A percentile compares a stretch with the other conserved stretches of the same genome.
phyloP scores from a whole-genome alignment of 140 eudicot species.

The Ambrosia hybrid region DNA sequence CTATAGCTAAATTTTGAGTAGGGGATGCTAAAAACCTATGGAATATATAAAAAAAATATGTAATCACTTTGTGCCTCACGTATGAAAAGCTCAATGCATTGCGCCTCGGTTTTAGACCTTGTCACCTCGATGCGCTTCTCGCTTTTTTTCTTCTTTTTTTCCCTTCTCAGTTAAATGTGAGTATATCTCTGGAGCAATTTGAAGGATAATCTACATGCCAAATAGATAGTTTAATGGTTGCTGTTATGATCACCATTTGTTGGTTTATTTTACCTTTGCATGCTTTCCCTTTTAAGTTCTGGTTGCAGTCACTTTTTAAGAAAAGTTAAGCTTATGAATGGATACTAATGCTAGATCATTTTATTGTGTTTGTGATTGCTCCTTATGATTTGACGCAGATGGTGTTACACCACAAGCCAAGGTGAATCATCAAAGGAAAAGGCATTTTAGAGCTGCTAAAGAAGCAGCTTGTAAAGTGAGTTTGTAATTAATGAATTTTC shows the following conservation, averaged over 20 bases:
- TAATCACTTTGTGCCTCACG: too few relatives aligned
- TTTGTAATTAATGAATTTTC: not conserved
- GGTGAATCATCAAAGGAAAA: constrained; percentile 12
- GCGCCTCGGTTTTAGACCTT: too few relatives aligned
- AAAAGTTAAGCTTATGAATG: not conserved
- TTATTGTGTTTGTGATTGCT: not conserved
- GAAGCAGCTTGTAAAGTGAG: constrained; percentile 2
- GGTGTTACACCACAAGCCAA: constrained; percentile 21
- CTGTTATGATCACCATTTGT: constrained; percentile 4
- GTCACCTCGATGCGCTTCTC: too few relatives aligned
- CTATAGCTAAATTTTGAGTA: too few relatives aligned
- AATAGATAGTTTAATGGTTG: not conserved
- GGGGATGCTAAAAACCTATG: too few relatives aligned
- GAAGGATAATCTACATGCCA: not conserved
- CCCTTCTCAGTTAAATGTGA: too few relatives aligned
- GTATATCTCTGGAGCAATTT: not conserved
- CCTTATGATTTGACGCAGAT: constrained; percentile 2
- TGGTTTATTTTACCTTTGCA: not conserved
- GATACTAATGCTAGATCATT: not conserved
- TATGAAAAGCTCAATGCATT: too few relatives aligned
- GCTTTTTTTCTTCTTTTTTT: too few relatives aligned
- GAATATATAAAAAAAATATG: too few relatives aligned
- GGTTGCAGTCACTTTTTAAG: not conserved
- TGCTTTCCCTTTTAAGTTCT: not conserved
- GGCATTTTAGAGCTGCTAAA: constrained; percentile 5